Conservation (phyloP, 2,329 filamentous ascomycete genomes). For the Harringtonia lauricola region DNA sequence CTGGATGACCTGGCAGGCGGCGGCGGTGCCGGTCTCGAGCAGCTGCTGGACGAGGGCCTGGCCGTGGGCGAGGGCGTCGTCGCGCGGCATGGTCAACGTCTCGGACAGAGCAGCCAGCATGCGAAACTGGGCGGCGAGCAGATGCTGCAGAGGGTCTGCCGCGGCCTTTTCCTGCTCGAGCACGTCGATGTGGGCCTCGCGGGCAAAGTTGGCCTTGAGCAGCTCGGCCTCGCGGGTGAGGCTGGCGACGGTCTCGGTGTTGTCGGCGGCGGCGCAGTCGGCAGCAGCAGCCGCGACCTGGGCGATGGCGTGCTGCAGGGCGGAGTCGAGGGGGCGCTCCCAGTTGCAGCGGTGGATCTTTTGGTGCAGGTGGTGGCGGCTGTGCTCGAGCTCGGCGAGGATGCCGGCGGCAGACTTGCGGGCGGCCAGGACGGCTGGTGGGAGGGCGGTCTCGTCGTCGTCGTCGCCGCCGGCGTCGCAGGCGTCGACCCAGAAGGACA, state of each 20-base stretch:
- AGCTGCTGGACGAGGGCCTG: constrained; percentile 68
- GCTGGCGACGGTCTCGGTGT: constrained; percentile 52
- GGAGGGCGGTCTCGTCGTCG: constrained; percentile 48
- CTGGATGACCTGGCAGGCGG: constrained; percentile 77
- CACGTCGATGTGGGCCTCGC: constrained; percentile 67
- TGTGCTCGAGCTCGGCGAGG: constrained; percentile 77
- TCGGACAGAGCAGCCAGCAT: constrained; percentile 74
- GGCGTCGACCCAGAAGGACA: constrained; percentile 80
- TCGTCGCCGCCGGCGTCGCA: constrained; percentile 56
- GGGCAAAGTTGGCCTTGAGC: constrained; percentile 70
- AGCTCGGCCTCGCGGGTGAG: constrained; percentile 76
- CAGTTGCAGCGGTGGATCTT: constrained; percentile 70
- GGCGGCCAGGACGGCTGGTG: constrained; percentile 60
- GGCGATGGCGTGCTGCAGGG: constrained; percentile 71
- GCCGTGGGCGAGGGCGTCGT: constrained; percentile 71
- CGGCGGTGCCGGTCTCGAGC: constrained; percentile 62
- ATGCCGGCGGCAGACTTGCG: constrained; percentile 85
- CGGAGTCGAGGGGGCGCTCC: constrained; percentile 80
- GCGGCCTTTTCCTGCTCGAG: constrained; percentile 68
- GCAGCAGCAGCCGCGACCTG: constrained; percentile 63
- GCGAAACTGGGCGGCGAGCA: constrained; percentile 86
- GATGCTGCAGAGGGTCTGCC: constrained; percentile 64
- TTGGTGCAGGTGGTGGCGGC: constrained; percentile 83
- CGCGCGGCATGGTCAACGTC: constrained; percentile 71
- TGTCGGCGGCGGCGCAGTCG: constrained; percentile 48